These are phyloP conservation scores for Golubevia sp. DNA, from an alignment of 1,284 basidiomycete species.

Conservation along the genomic window DNA sequence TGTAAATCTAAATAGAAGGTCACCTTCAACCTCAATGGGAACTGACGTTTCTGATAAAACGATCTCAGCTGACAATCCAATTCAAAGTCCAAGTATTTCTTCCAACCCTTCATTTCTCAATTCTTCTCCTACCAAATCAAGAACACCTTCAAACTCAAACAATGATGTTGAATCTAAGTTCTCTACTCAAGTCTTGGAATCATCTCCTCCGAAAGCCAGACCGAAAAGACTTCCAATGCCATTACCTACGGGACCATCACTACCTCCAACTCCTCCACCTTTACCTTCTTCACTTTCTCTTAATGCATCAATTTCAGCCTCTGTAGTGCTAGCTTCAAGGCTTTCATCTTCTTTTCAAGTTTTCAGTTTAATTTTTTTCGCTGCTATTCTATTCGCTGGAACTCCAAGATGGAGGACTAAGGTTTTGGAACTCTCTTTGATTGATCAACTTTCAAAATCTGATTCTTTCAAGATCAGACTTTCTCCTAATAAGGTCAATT, in stretches of 20 bases:
- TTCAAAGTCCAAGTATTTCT: slow-evolving; percentile 52
- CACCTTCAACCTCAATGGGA: too few relatives aligned
- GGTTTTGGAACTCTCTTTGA: background rate
- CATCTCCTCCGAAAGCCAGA: too few relatives aligned
- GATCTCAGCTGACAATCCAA: background rate
- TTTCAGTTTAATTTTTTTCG: slow-evolving; percentile 85
- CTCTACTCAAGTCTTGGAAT: too few relatives aligned
- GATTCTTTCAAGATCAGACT: background rate
- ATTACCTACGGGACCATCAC: background rate
- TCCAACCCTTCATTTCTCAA: background rate
- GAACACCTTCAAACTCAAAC: background rate
- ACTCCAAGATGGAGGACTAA: slow-evolving; percentile 6
- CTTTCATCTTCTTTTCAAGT: slow-evolving; percentile 81
- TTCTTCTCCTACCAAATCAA: background rate
- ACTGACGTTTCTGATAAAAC: background rate
- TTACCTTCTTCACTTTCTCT: slow-evolving; percentile 82
- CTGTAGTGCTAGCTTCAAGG: slow-evolving; percentile 90
- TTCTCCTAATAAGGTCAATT: too few relatives aligned
- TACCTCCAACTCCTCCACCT: background rate
- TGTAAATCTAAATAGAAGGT: background rate
- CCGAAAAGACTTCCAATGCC: too few relatives aligned
- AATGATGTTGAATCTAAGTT: background rate
- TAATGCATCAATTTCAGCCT: slow-evolving; percentile 91
- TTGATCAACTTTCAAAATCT: background rate
- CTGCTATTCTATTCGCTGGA: slow-evolving; percentile 63